These are phyloP conservation scores for Lodderomyces pseudojiufengensis DNA, from an alignment of 1,139 yeast genomes.

Conservation along the genomic window DNA sequence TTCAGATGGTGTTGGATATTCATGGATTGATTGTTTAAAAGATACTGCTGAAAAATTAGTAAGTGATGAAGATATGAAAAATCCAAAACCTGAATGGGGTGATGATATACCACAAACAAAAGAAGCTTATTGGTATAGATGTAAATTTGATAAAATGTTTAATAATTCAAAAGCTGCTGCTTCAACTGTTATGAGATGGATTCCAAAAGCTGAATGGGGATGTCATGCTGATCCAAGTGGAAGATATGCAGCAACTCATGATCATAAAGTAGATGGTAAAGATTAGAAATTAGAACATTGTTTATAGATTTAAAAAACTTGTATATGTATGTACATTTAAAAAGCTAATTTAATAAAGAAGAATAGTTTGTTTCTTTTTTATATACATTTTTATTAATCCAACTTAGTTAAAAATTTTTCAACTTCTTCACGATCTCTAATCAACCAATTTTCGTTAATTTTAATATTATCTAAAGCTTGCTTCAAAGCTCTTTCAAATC, in stretches of 20 bases:
- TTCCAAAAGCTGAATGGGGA: conserved; percentile 99
- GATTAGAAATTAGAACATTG: neutral
- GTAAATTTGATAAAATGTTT: conserved; percentile 91
- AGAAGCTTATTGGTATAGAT: conserved; percentile 99
- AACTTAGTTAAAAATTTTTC: conserved; percentile 22
- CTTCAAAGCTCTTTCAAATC: conserved; percentile 55
- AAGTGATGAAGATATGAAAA: conserved; percentile 82
- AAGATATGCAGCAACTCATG: conserved; percentile 89
- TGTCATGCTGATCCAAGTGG: conserved; percentile 99
- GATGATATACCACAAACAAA: conserved; percentile 90
- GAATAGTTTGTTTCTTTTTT: too few species aligned
- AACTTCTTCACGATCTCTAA: conserved; percentile 29
- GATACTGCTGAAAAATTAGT: conserved; percentile 88
- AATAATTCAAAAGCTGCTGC: conserved; percentile 87
- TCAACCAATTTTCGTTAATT: conserved; percentile 47
- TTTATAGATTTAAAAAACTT: conserved; percentile 2
- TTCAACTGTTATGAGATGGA: conserved; percentile 96
- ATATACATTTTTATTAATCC: too few species aligned
- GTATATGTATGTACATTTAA: neutral
- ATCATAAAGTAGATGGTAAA: conserved; percentile 38
- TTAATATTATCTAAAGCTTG: conserved; percentile 54
- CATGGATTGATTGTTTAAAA: conserved; percentile 98
- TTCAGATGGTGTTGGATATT: conserved; percentile 98
- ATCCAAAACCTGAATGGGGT: conserved; percentile 96
- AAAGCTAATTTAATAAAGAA: too few species aligned